Conservation (phyloP, 768 basidiomycete genomes). For the Boletus vermiculosoides region DNA sequence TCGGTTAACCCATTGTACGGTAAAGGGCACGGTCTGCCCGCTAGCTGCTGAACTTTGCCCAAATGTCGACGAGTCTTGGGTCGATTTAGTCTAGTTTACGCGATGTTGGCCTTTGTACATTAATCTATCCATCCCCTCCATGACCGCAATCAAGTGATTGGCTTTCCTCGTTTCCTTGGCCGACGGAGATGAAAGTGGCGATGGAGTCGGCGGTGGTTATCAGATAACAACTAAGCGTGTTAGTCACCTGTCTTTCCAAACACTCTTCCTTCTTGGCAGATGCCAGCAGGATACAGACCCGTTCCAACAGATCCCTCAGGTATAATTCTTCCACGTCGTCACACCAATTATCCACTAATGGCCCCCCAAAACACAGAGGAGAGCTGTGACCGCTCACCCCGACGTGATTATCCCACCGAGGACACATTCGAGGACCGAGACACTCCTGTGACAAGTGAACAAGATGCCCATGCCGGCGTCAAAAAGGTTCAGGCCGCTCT, state of each 20-base stretch:
- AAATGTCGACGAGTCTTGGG: neutral
- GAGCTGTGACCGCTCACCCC: neutral
- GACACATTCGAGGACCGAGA: neutral
- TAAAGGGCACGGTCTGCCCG: neutral
- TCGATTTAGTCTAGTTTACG: neutral
- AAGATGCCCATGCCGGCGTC: slow-evolving; percentile 41
- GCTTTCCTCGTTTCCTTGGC: neutral
- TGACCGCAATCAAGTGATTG: neutral
- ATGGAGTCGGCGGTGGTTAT: slow-evolving; percentile 5
- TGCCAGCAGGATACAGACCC: slow-evolving; percentile 18
- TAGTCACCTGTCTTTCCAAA: neutral
- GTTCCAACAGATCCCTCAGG: slow-evolving; percentile 18
- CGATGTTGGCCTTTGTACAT: neutral
- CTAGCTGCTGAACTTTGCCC: neutral
- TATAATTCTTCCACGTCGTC: neutral
- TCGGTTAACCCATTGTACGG: neutral
- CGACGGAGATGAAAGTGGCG: neutral
- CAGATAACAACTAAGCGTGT: slow-evolving; percentile 5
- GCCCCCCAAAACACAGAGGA: slow-evolving; percentile 1
- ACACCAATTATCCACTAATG: neutral
- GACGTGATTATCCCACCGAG: neutral
- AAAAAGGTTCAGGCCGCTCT: slow-evolving; percentile 50
- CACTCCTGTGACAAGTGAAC: slow-evolving; percentile 1
- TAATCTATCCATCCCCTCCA: neutral
- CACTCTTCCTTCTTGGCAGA: neutral